Conservation (phyloP, 176 grass and related monocot genomes). For the Microstegium vimineum region DNA sequence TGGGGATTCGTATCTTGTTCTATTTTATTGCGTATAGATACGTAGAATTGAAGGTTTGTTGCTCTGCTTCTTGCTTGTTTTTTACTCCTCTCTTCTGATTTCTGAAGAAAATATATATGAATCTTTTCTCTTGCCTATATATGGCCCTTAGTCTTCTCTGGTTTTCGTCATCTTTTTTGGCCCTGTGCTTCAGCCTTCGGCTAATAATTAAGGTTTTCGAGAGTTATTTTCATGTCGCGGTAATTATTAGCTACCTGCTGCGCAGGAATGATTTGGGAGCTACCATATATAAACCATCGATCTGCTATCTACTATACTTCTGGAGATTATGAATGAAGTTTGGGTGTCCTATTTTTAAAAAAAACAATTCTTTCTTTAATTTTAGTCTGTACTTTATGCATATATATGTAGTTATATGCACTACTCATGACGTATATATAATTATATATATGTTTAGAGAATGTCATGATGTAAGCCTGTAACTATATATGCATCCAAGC, state of each 20-base stretch:
- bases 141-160: neutral
- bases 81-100: neutral
- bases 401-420: neutral
- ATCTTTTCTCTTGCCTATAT: neutral
- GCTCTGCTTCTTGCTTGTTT: neutral
- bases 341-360: conserved; percentile 13
- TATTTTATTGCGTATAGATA: neutral
- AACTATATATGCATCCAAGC: neutral
- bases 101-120: neutral
- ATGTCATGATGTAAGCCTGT: neutral
- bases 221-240: conserved; percentile 5
- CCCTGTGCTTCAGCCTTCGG: neutral
- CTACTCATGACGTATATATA: neutral
- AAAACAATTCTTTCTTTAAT: neutral
- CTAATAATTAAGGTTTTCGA: neutral
- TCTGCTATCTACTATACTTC: neutral
- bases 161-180: neutral
- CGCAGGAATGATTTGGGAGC: neutral
- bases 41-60: neutral
- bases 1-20: neutral
- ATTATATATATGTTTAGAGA: neutral
- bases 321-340: neutral
- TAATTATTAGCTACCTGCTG: neutral
- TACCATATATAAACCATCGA: neutral
- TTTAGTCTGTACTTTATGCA: neutral